A percentile compares a stretch with the other conserved stretches of the same genome.
These are phyloP conservation scores for Sabuloglossum arenarium DNA, from an alignment of 495 filamentous ascomycete species.

Conservation along the genomic window DNA sequence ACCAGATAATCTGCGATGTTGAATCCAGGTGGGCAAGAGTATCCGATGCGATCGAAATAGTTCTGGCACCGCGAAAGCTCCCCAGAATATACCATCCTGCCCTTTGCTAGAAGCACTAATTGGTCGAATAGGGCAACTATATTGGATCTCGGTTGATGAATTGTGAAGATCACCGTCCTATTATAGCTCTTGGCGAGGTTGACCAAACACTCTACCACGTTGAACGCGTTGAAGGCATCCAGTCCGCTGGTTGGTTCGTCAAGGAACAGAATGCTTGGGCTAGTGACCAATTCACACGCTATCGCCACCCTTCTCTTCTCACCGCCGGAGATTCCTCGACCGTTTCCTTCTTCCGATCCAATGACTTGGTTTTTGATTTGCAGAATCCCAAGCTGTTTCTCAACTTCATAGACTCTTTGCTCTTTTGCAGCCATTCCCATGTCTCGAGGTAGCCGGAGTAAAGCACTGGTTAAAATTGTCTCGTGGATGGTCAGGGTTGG, in stretches of 20 bases:
- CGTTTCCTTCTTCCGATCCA: conserved; percentile 90
- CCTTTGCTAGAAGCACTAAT: conserved; percentile 72
- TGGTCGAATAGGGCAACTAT: conserved; percentile 97
- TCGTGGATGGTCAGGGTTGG: conserved; percentile 94
- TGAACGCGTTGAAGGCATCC: conserved; percentile 92
- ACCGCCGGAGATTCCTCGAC: conserved; percentile 87
- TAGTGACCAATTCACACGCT: conserved; percentile 93
- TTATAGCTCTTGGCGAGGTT: conserved; percentile 90
- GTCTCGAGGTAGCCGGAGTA: conserved; percentile 72
- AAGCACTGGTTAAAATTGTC: conserved; percentile 84
- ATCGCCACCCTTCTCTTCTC: conserved; percentile 94
- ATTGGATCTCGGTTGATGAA: conserved; percentile 98
- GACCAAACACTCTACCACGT: conserved; percentile 89
- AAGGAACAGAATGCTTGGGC: conserved; percentile 89
- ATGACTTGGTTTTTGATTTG: conserved; percentile 86
- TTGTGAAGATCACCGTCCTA: conserved; percentile 91
- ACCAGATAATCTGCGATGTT: conserved; percentile 97
- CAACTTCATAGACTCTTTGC: conserved; percentile 75
- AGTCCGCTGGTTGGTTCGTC: conserved; percentile 94
- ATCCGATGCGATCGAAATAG: conserved; percentile 84
- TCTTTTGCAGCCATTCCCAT: conserved; percentile 78
- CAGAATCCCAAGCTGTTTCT: conserved; percentile 82
- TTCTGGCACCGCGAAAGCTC: conserved; percentile 73
- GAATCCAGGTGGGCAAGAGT: conserved; percentile 84
- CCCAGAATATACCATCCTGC: conserved; percentile 81